Percentiles rank a stretch among this genome's conserved stretches.
Evolutionary conservation across 2,329 filamentous ascomycete genomes (phyloP).

Genomic region (Colletotrichum tropicicola): DNA sequence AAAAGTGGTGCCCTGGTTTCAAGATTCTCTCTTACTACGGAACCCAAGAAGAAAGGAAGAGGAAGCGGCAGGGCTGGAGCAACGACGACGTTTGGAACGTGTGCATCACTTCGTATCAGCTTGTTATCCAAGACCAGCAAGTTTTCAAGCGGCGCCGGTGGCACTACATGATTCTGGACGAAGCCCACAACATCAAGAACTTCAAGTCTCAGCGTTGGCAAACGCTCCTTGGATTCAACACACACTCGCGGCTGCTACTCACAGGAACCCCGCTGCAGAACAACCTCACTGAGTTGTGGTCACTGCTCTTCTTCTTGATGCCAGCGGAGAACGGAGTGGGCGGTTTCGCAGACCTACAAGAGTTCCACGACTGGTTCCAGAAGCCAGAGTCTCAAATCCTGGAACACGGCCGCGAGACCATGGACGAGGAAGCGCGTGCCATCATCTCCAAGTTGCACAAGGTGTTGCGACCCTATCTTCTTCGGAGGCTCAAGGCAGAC

Average conservation of each 20-base stretch:
- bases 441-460: constrained; percentile 95
- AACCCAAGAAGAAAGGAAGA: constrained; percentile 87
- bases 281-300: constrained; percentile 97
- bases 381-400: constrained; percentile 96
- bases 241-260: constrained; percentile 83
- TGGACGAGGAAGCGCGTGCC: constrained; percentile 92
- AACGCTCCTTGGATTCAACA: constrained; percentile 92
- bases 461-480: constrained; percentile 88
- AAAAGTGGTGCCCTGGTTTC: constrained; percentile 98
- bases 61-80: constrained; percentile 92
- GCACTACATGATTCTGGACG: constrained; percentile 98
- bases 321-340: constrained; percentile 88
- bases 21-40: constrained; percentile 98
- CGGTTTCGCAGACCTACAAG: constrained; percentile 92
- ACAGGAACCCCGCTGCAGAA: constrained; percentile 97
- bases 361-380: constrained; percentile 96
- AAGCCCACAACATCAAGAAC: constrained; percentile 99
- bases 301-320: constrained; percentile 94
- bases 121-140: constrained; percentile 92
- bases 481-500: constrained; percentile 91
- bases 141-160: constrained; percentile 92
- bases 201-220: constrained; percentile 99
- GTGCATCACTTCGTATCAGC: constrained; percentile 96
- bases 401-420: constrained; percentile 90
- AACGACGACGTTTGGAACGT: constrained; percentile 96